Percentiles rank a stretch among this genome's conserved stretches.
Evolutionary conservation across 352 stramenopile genomes (phyloP).

Genomic region (Paralagenidium karlingii): DNA sequence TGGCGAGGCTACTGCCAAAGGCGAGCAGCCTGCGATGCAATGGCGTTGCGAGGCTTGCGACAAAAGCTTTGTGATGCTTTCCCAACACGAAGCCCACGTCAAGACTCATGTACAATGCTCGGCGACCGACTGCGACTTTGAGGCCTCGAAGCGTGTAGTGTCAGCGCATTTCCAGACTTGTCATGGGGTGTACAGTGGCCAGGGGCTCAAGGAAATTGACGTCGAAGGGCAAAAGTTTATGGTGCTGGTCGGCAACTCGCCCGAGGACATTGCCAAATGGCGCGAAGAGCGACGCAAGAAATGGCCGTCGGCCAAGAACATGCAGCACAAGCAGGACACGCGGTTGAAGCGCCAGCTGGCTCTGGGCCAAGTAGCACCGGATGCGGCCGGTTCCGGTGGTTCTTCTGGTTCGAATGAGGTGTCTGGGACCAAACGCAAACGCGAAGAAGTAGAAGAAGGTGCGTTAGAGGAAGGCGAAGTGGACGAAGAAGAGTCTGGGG

Average conservation of each 20-base stretch:
- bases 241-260: conserved; percentile 71
- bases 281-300: conserved; percentile 59
- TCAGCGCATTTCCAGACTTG: conserved; percentile 45
- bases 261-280: conserved; percentile 70
- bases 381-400: not conserved
- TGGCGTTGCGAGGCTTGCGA: conserved; percentile 57
- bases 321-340: conserved; percentile 2
- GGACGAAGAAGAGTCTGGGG: not conserved
- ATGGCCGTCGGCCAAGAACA: conserved; percentile 22
- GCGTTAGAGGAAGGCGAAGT: conserved; percentile 16
- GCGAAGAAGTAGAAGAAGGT: conserved; percentile 38
- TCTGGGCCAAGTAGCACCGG: conserved; percentile 12
- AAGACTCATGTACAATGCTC: conserved; percentile 57
- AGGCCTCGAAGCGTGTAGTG: conserved; percentile 66
- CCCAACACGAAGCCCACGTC: conserved; percentile 56
- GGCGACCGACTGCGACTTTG: conserved; percentile 42
- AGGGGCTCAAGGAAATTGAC: conserved; percentile 72
- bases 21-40: conserved; percentile 6
- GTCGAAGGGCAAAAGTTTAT: conserved; percentile 81
- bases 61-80: conserved; percentile 57
- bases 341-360: conserved; percentile 7
- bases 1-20: conserved; percentile 1
- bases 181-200: conserved; percentile 51
- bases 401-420: conserved; percentile 9
- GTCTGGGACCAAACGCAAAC: not conserved